phyloP scores from a whole-genome alignment of 2,329 filamentous ascomycete species.

The Penicillium sp. region DNA sequence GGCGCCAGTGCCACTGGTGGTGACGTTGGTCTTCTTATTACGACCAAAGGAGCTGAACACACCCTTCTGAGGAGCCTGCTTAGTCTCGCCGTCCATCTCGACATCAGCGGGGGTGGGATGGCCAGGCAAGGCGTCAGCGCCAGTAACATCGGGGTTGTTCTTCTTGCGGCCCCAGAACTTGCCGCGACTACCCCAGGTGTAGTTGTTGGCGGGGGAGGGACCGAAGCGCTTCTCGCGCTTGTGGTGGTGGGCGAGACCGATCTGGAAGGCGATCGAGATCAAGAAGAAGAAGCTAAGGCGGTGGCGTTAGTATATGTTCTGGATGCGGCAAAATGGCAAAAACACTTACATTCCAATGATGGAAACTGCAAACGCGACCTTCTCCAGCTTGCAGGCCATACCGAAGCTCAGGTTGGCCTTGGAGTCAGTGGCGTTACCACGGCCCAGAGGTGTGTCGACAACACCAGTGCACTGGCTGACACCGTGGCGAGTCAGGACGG shows the following conservation, averaged over 20 bases:
- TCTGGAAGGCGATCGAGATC: conserved; percentile 63
- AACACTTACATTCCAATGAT: conserved; percentile 66
- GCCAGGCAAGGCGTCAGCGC: conserved; percentile 34
- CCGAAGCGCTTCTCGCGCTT: conserved; percentile 69
- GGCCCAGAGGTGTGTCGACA: conserved; percentile 65
- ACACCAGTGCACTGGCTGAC: conserved; percentile 59
- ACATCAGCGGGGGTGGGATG: conserved; percentile 40
- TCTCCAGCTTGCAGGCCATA: conserved; percentile 71
- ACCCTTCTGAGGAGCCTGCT: conserved; percentile 14
- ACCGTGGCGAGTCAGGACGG: conserved; percentile 66
- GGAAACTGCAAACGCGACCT: conserved; percentile 68
- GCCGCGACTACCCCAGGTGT: conserved; percentile 55
- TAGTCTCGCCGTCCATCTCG: conserved; percentile 23
- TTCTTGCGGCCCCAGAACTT: conserved; percentile 41
- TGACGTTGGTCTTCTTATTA: conserved; percentile 19
- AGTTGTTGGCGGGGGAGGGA: conserved; percentile 60
- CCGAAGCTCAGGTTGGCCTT: conserved; percentile 46
- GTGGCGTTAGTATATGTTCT: background rate
- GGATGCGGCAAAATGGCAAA: background rate
- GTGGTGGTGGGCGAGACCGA: conserved; percentile 64
- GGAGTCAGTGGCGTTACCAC: conserved; percentile 51
- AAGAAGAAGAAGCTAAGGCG: conserved; percentile 65
- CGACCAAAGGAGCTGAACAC: conserved; percentile 21
- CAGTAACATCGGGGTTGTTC: conserved; percentile 36
- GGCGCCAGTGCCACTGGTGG: conserved; percentile 1